Percentiles rank a stretch among this genome's conserved stretches.
Conservation (phyloP, 2,329 filamentous ascomycete genomes). For the Penicillium sp. region DNA sequence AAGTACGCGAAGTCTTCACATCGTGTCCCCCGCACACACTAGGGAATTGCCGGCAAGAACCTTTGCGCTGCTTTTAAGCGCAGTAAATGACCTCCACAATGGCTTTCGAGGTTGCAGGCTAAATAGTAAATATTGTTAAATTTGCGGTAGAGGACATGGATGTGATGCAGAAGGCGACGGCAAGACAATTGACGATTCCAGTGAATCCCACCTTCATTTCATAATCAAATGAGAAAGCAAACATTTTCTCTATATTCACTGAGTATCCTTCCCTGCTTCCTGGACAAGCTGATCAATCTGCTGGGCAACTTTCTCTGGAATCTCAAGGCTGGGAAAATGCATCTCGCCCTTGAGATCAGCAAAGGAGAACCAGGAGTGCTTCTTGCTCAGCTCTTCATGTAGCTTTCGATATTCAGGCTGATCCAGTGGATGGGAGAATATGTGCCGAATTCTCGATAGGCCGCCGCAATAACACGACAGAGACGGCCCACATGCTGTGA, state of each 20-base stretch:
- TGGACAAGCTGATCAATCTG: constrained; percentile 4
- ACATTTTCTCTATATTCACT: neutral
- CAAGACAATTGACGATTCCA: neutral
- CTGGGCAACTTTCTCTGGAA: constrained; percentile 2
- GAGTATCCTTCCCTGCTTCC: neutral
- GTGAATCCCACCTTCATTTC: no score
- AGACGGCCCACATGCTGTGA: constrained; percentile 2
- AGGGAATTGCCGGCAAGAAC: neutral
- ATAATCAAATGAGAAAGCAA: no score
- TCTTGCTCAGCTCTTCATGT: neutral
- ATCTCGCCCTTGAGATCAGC: constrained; percentile 11
- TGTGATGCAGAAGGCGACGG: neutral
- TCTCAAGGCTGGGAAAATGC: constrained; percentile 12
- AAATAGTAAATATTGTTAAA: no score
- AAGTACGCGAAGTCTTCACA: neutral
- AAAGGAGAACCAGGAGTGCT: constrained; percentile 9
- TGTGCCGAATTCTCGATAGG: neutral
- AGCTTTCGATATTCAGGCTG: neutral
- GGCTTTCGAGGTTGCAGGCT: neutral
- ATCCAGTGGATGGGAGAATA: constrained; percentile 1
- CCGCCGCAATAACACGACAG: constrained; percentile 1
- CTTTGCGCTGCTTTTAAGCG: neutral
- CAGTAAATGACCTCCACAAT: neutral
- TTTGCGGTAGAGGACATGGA: no score
- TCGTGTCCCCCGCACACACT: neutral